Conservation (phyloP, 2,329 filamentous ascomycete genomes). For the Teratosphaeria gauchensis region DNA sequence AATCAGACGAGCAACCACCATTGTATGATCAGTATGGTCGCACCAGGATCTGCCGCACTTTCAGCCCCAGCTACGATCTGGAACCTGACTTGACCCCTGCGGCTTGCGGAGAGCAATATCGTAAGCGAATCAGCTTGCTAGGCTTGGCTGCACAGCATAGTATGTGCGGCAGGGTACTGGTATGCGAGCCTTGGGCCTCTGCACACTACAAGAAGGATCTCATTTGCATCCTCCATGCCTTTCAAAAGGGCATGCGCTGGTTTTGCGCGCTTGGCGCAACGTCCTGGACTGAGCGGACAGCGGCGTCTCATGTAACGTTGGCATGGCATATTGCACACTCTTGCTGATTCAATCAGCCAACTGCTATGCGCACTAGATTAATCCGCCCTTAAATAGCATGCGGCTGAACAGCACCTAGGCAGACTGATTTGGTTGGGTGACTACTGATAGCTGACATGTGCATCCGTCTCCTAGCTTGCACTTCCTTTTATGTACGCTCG, state of each 20-base stretch:
- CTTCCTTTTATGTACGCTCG: background rate
- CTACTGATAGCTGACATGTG: too few relatives aligned
- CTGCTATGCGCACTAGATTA: background rate
- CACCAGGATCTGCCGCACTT: background rate
- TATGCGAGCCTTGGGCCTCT: background rate
- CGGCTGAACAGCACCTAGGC: background rate
- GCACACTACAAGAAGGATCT: background rate
- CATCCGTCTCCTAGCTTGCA: background rate
- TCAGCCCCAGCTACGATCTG: background rate
- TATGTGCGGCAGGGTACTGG: background rate
- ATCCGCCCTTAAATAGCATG: background rate
- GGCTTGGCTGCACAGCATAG: background rate
- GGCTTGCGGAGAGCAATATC: background rate
- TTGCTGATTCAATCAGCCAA: background rate
- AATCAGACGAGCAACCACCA: background rate
- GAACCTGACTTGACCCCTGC: background rate
- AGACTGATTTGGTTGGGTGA: background rate
- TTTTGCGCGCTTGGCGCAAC: background rate
- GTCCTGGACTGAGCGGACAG: background rate
- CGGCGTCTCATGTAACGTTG: background rate
- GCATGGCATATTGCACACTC: background rate
- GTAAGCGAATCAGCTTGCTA: background rate
- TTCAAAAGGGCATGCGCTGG: too few relatives aligned
- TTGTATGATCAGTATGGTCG: background rate
- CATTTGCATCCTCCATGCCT: too few relatives aligned